Evolutionary conservation across 2,329 filamentous ascomycete genomes (phyloP).

Genomic region (Mycogone perniciosa): DNA sequence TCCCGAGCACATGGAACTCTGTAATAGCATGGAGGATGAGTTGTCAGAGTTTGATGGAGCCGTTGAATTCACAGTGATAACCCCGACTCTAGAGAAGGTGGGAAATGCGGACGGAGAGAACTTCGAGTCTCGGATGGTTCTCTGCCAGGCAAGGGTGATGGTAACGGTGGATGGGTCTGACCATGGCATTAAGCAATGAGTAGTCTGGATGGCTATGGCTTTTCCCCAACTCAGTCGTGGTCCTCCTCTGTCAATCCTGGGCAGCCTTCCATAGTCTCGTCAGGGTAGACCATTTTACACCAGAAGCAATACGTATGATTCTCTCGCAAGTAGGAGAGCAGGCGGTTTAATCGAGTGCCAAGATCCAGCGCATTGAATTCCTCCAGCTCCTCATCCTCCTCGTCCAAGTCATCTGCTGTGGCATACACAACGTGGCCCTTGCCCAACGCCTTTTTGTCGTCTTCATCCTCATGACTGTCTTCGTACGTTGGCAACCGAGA

Average conservation of each 20-base stretch:
- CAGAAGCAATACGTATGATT: constrained; percentile 86
- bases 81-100: constrained; percentile 12
- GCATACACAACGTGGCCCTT: constrained; percentile 49
- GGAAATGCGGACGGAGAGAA: constrained; percentile 14
- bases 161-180: neutral
- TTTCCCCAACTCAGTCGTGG: constrained; percentile 41
- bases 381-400: constrained; percentile 74
- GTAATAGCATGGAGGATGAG: neutral
- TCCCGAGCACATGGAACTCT: neutral
- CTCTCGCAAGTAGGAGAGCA: constrained; percentile 64
- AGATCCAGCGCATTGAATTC: constrained; percentile 67
- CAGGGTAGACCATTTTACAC: constrained; percentile 81
- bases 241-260: constrained; percentile 85
- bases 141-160: constrained; percentile 7
- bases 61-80: constrained; percentile 3
- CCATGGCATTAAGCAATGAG: neutral
- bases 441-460: constrained; percentile 65
- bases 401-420: constrained; percentile 63
- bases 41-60: neutral
- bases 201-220: neutral
- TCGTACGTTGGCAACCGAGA: constrained; percentile 61
- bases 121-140: constrained; percentile 5
- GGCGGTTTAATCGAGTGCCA: constrained; percentile 56
- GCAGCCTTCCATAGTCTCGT: constrained; percentile 74
- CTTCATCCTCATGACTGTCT: constrained; percentile 61